Conservation (phyloP, 1,284 basidiomycete species). For the Apiotrichum porosum region DNA sequence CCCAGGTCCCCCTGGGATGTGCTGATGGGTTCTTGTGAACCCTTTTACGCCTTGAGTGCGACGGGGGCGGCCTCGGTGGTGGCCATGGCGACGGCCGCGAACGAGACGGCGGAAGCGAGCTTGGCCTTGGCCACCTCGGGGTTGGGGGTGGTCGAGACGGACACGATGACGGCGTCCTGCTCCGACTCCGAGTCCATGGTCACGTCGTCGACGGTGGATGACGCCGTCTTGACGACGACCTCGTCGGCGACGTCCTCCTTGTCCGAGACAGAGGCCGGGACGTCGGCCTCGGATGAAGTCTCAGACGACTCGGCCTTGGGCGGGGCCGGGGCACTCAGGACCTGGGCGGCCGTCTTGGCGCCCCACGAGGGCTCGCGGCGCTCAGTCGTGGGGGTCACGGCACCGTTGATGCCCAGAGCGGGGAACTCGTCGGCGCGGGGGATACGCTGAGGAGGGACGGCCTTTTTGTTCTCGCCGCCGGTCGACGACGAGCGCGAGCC, state of each 20-base stretch:
- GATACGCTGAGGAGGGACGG: conserved; percentile 35
- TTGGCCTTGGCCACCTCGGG: conserved; percentile 17
- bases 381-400: conserved; percentile 21
- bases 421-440: conserved; percentile 49
- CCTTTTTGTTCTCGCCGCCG: conserved; percentile 14
- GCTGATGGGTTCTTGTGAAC: neutral
- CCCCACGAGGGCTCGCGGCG: conserved; percentile 31
- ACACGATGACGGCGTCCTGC: conserved; percentile 47
- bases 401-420: conserved; percentile 28
- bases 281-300: conserved; percentile 15
- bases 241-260: neutral
- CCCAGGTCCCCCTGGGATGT: no score
- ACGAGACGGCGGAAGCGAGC: conserved; percentile 29
- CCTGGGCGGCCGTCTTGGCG: conserved; percentile 48
- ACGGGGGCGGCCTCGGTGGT: conserved; percentile 26
- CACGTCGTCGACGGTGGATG: conserved; percentile 17
- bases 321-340: conserved; percentile 46
- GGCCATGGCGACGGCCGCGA: conserved; percentile 36
- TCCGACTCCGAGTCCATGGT: conserved; percentile 45
- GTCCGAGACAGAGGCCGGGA: neutral
- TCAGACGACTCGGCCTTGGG: conserved; percentile 30
- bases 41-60: conserved; percentile 38
- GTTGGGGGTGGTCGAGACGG: conserved; percentile 31
- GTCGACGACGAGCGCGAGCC: conserved; percentile 21
- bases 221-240: neutral